These are phyloP conservation scores for Malus sylvestris DNA, from an alignment of 306 rosid species.

Conservation along the genomic window DNA sequence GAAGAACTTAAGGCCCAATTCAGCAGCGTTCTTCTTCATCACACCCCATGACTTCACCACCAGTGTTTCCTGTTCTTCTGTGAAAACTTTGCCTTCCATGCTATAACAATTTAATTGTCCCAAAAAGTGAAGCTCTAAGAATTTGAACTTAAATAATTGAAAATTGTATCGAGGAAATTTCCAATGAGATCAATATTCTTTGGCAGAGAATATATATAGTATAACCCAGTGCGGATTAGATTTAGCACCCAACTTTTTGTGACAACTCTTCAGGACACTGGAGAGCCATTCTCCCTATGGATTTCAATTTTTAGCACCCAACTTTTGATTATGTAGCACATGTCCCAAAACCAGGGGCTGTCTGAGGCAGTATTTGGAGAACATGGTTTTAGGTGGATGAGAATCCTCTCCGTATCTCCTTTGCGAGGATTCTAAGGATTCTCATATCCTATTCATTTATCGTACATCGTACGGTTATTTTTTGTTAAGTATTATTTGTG, in stretches of 20 bases:
- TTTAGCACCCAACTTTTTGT: neutral
- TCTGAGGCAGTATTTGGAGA: neutral
- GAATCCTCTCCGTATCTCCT: too few relatives aligned
- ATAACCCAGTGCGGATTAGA: constrained; percentile 1
- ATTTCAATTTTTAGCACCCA: neutral
- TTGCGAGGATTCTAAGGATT: too few relatives aligned
- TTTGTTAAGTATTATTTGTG: too few relatives aligned
- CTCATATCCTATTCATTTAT: too few relatives aligned
- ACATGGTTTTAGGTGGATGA: constrained; percentile 2
- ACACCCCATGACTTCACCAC: constrained; percentile 69
- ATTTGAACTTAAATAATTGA: neutral
- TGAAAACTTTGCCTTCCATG: constrained; percentile 37
- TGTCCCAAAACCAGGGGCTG: constrained; percentile 25
- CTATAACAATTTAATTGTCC: neutral
- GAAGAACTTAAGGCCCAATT: constrained; percentile 62
- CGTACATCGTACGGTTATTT: rapidly evolving
- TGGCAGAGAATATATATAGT: constrained; percentile 12
- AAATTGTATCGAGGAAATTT: neutral
- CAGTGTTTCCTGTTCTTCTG: constrained; percentile 68
- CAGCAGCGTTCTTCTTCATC: constrained; percentile 65
- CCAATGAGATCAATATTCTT: neutral
- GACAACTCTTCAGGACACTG: constrained; percentile 20
- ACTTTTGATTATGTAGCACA: neutral
- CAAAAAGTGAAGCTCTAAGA: neutral
- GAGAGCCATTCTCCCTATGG: constrained; percentile 23